phyloP scores from a whole-genome alignment of 345 rosid species.

The Arabidopsis arenosa region DNA sequence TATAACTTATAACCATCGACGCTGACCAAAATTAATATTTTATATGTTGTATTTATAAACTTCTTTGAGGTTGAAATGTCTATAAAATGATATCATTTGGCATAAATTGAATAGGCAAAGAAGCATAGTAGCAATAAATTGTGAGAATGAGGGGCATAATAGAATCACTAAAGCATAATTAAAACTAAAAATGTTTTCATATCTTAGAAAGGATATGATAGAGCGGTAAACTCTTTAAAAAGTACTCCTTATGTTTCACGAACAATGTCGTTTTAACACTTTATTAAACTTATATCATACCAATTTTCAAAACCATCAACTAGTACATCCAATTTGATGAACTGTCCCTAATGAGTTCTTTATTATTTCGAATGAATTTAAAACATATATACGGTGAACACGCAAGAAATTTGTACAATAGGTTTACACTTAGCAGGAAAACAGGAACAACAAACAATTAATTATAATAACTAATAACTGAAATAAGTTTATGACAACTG shows the following conservation, averaged over 20 bases:
- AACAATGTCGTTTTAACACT: too few species aligned
- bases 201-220: background rate
- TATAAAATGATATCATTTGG: background rate
- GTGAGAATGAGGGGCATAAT: background rate
- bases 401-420: constrained; percentile 26
- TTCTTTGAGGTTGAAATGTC: constrained; percentile 5
- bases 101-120: background rate
- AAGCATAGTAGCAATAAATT: background rate
- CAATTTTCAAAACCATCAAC: background rate
- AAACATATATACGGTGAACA: background rate
- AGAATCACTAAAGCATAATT: background rate
- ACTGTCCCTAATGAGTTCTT: background rate
- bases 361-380: background rate
- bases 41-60: background rate
- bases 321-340: background rate
- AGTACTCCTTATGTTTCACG: too few species aligned
- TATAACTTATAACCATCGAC: background rate
- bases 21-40: background rate
- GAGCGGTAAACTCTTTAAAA: background rate
- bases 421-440: background rate
- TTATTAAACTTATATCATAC: background rate
- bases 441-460: background rate
- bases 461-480: background rate
- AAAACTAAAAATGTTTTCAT: too few species aligned
- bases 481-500: constrained; percentile 22